phyloP scores from a whole-genome alignment of 1,284 basidiomycete species.

The Ustilago curta region DNA sequence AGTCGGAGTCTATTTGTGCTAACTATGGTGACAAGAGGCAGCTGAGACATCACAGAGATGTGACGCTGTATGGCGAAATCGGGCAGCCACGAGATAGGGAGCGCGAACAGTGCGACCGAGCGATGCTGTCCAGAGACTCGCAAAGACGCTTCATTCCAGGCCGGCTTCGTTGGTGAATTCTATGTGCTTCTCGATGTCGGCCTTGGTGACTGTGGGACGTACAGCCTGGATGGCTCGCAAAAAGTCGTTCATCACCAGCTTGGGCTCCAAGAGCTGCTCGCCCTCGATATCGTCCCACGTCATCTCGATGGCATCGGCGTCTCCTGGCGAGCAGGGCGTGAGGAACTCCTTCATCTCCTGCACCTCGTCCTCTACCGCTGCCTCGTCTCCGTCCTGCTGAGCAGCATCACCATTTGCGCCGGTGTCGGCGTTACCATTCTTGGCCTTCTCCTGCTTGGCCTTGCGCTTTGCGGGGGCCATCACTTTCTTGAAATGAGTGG shows the following conservation, averaged over 20 bases:
- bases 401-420: conserved; percentile 44
- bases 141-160: conserved; percentile 46
- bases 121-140: not conserved
- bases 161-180: conserved; percentile 87
- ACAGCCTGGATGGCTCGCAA: conserved; percentile 83
- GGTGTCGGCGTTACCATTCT: conserved; percentile 45
- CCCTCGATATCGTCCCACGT: conserved; percentile 91
- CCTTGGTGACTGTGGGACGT: conserved; percentile 87
- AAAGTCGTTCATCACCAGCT: conserved; percentile 77
- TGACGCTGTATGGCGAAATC: not conserved
- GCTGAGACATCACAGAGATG: no score
- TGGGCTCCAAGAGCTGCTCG: conserved; percentile 80
- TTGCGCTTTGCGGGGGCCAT: conserved; percentile 60
- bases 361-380: conserved; percentile 66
- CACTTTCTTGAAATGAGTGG: conserved; percentile 89
- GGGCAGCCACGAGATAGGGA: not conserved
- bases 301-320: conserved; percentile 86
- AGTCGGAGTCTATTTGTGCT: not conserved
- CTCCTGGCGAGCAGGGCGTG: conserved; percentile 95
- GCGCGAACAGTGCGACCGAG: not conserved
- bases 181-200: conserved; percentile 87
- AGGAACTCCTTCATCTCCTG: conserved; percentile 73
- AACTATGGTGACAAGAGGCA: not conserved
- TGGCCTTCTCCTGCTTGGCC: conserved; percentile 40
- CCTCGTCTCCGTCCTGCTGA: conserved; percentile 35